Base-by-base conservation (phyloP, 352 stramenopile species). In the Phytopythium vexans region DNA sequence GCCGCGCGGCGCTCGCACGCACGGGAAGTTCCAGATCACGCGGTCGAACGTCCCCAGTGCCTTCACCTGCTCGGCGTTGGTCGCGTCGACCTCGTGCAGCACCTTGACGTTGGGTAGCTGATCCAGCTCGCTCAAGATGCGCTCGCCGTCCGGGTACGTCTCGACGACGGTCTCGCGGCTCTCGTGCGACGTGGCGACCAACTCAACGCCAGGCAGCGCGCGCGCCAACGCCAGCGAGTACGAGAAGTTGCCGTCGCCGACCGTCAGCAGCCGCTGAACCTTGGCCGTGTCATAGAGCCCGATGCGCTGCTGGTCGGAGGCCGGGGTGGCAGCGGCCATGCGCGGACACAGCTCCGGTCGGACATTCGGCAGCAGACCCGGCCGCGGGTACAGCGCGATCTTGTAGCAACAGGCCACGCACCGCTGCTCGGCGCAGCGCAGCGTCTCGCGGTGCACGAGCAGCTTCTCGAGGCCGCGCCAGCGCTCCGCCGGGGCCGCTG, bases 11-110 rank as follows among this genome's bases (percentile, higher is more conserved):
- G 95, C 89, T 33, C 86, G 88, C 6, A 97, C 90, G 56, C 95
- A 98, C 21, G 95, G 94, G 62, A 98, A 99, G 69, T 99, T 99
- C 92, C 94, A 99, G 34, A 97, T 76, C 42, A 99, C 87, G 58
- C 89, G 76, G 65, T 98, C 85, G 66, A 97, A 98, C 31, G 56
- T 60, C 2, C 71, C 72, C 7, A 86, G 50, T n/a, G 40, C 41
- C n/a, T 72, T 56, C 55, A 98, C 77, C 44, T 96, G 93, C 45
- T 79, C 54, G 0, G 67, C 56, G 44, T 86, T 61, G 1, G 92
- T 98, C 6, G 92, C 96, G 62, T 99, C 96, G 1, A 98, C 78
- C 41, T 85, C 80, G 56, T 97, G 96, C 8, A 60, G 60, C 40
- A 98, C 76, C 9, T 64, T 70, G 37, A 84, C 83, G n/a, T 94